These are phyloP conservation scores for Neospermospora avenae DNA, from an alignment of 2,329 filamentous ascomycete species.

Conservation along the genomic window DNA sequence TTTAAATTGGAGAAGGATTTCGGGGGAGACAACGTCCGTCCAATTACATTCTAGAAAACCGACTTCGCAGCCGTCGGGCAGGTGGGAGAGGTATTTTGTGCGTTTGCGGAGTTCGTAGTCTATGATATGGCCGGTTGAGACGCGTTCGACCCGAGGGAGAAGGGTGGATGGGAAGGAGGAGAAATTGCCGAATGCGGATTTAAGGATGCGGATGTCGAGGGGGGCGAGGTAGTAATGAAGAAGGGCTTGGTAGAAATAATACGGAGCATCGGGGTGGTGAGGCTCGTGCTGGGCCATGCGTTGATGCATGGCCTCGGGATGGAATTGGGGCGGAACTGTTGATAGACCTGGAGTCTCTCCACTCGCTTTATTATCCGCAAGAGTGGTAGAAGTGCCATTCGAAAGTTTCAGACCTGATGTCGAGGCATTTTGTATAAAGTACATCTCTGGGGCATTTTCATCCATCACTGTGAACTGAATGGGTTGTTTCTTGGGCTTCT, in stretches of 20 bases:
- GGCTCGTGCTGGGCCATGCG: constrained; percentile 15
- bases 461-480: constrained; percentile 46
- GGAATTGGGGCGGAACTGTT: not conserved
- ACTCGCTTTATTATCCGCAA: not conserved
- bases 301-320: constrained; percentile 8
- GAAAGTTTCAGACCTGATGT: constrained; percentile 42
- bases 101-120: constrained; percentile 69
- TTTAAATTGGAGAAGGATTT: constrained; percentile 58
- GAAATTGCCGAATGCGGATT: constrained; percentile 67
- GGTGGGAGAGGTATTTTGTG: constrained; percentile 66
- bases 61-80: constrained; percentile 71
- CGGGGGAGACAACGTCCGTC: constrained; percentile 63
- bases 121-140: constrained; percentile 68
- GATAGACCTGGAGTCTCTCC: not conserved
- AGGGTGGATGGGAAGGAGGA: constrained; percentile 65
- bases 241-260: constrained; percentile 70
- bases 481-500: constrained; percentile 44
- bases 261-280: constrained; percentile 42
- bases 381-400: constrained; percentile 13
- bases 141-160: constrained; percentile 66
- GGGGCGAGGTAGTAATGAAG: constrained; percentile 70
- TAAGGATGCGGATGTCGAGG: constrained; percentile 70
- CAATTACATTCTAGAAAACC: constrained; percentile 73
- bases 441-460: constrained; percentile 49
- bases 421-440: constrained; percentile 45